Percentiles rank a stretch among this genome's conserved stretches.
Evolutionary conservation across 2,329 filamentous ascomycete species (phyloP).

Genomic region (Colletotrichum melonis): DNA sequence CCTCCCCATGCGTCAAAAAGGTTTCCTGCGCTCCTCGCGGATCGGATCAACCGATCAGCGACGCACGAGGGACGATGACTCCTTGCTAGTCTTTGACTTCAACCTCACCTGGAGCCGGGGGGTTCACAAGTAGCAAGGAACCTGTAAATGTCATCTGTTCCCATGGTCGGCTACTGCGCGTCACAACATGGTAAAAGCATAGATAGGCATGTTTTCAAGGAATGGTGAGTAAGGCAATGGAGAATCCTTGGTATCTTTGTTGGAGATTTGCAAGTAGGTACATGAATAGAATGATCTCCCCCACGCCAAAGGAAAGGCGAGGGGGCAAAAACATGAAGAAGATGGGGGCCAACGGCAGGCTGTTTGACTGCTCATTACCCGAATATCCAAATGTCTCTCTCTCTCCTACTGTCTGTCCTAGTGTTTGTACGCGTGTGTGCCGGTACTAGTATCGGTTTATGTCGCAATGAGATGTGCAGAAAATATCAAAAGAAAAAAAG

Average conservation of each 20-base stretch:
- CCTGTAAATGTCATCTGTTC: neutral
- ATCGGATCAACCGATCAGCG: conserved; percentile 7
- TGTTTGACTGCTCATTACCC: neutral
- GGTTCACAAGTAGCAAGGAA: neutral
- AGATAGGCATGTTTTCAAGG: neutral
- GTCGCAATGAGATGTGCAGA: neutral
- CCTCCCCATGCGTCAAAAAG: neutral
- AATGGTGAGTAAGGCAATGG: neutral
- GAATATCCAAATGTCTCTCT: neutral
- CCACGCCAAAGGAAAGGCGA: too few relatives aligned
- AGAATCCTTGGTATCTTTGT: conserved; percentile 16
- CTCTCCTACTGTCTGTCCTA: conserved; percentile 1
- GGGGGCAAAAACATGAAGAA: neutral
- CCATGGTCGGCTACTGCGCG: neutral
- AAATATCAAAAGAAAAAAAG: neutral
- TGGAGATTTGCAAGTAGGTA: conserved; percentile 12
- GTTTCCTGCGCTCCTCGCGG: neutral
- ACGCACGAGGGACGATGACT: neutral
- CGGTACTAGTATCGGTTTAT: neutral
- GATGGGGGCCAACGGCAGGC: neutral
- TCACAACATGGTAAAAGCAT: neutral
- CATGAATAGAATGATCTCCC: conserved; percentile 6
- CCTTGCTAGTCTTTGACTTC: neutral
- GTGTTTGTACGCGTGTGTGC: neutral
- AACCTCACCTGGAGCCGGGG: neutral